Percentiles rank a stretch among this genome's conserved stretches.
Conservation (phyloP, 768 basidiomycete species). For the Lactarius sp. region DNA sequence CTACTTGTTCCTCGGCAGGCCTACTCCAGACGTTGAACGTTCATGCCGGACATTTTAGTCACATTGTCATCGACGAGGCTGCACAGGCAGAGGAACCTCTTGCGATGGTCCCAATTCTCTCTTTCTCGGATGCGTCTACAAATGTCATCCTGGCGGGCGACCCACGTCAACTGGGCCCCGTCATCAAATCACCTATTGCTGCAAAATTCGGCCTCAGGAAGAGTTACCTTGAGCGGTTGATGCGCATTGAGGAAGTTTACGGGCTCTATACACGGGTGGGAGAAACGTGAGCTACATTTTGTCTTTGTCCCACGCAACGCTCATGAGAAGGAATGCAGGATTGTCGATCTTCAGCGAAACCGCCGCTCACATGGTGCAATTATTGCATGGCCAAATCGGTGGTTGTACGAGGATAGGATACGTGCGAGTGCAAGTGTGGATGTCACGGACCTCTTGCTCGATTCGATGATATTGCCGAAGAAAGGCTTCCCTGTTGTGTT, state of each 20-base stretch:
- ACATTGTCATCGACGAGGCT: conserved; percentile 63
- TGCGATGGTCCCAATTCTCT: conserved; percentile 41
- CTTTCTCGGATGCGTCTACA: conserved; percentile 33
- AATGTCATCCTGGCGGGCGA: conserved; percentile 39
- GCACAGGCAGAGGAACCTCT: conserved; percentile 61
- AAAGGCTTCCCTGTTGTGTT: conserved; percentile 34
- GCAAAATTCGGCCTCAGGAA: conserved; percentile 29
- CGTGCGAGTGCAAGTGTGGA: conserved; percentile 29
- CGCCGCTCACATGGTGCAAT: conserved; percentile 36
- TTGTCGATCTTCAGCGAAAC: conserved; percentile 22
- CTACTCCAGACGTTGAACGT: conserved; percentile 46
- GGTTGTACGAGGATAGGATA: conserved; percentile 37
- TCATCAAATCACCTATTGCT: conserved; percentile 33
- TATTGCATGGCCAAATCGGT: conserved; percentile 50
- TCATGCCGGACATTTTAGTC: conserved; percentile 49
- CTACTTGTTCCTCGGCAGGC: conserved; percentile 53
- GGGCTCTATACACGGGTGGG: conserved; percentile 26
- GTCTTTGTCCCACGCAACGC: not conserved
- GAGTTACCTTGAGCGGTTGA: conserved; percentile 38
- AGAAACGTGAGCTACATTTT: conserved; percentile 31
- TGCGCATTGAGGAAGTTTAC: conserved; percentile 32
- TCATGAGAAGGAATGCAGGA: conserved; percentile 18
- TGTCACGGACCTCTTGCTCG: conserved; percentile 29
- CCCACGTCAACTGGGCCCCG: conserved; percentile 37
- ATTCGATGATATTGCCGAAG: conserved; percentile 31